Evolutionary conservation across 1,284 basidiomycete species (phyloP).

Genomic region (Coriolopsis trogii): DNA sequence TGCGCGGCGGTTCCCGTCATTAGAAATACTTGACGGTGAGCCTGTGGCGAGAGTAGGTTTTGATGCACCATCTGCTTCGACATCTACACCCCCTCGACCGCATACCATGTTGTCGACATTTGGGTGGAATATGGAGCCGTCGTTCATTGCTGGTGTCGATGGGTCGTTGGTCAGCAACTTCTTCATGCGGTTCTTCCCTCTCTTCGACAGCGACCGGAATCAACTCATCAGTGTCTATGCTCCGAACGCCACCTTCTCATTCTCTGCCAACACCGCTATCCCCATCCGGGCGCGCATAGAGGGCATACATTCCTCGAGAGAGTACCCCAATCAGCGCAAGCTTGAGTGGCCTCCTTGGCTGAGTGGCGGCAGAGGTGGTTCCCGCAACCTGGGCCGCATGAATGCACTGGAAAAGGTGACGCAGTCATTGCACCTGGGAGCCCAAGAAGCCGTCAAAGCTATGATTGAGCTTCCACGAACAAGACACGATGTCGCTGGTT

Average conservation of each 20-base stretch:
- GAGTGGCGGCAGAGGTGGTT: slow-evolving; percentile 53
- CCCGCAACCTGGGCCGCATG: slow-evolving; percentile 78
- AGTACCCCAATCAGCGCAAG: slow-evolving; percentile 81
- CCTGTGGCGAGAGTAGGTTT: slow-evolving; percentile 76
- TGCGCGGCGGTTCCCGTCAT: slow-evolving; percentile 66
- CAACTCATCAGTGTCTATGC: slow-evolving; percentile 79
- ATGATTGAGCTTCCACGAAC: slow-evolving; percentile 75
- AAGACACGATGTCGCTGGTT: slow-evolving; percentile 74
- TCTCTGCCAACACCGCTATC: slow-evolving; percentile 81
- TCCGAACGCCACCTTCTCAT: slow-evolving; percentile 86
- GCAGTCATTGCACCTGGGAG: slow-evolving; percentile 75
- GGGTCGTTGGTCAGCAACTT: slow-evolving; percentile 73
- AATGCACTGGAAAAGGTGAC: slow-evolving; percentile 65
- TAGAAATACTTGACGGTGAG: slow-evolving; percentile 77
- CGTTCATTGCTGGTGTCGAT: slow-evolving; percentile 79
- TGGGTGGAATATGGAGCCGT: slow-evolving; percentile 70
- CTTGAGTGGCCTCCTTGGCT: slow-evolving; percentile 79
- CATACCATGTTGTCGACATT: slow-evolving; percentile 63
- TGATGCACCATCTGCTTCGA: slow-evolving; percentile 53
- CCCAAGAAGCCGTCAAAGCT: slow-evolving; percentile 65
- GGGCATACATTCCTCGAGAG: slow-evolving; percentile 60
- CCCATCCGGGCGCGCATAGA: slow-evolving; percentile 72
- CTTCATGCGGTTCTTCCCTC: slow-evolving; percentile 80
- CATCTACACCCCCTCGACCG: slow-evolving; percentile 24
- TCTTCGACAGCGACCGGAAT: slow-evolving; percentile 80